Percentiles rank a stretch among this genome's conserved stretches.
Conservation (phyloP, 2,329 filamentous ascomycete genomes). For the Trichophyton simii region DNA sequence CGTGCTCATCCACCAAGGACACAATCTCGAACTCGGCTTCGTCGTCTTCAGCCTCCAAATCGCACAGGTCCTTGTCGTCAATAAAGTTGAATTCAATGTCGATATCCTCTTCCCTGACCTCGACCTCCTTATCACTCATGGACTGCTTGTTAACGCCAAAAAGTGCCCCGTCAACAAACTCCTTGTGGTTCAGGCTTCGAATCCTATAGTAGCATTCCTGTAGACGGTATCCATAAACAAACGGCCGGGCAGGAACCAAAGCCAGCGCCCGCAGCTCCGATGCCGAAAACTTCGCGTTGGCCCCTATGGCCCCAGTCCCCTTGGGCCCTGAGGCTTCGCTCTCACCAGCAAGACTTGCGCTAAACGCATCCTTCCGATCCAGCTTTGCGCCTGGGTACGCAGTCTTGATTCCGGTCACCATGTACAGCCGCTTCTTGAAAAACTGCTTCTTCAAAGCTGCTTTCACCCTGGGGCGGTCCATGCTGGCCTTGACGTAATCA, state of each 20-base stretch:
- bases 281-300: neutral
- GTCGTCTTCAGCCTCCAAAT: neutral
- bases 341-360: neutral
- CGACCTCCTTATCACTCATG: neutral
- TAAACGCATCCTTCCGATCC: neutral
- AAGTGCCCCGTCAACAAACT: neutral
- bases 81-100: neutral
- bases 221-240: neutral
- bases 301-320: neutral
- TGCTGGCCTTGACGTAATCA: neutral
- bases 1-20: neutral
- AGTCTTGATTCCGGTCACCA: neutral
- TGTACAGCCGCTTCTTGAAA: neutral
- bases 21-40: neutral
- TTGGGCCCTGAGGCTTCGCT: neutral
- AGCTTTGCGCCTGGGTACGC: neutral
- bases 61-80: neutral
- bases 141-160: neutral
- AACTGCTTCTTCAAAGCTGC: neutral
- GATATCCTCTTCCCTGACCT: neutral
- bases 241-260: neutral
- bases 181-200: neutral
- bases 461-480: neutral
- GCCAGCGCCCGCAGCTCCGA: neutral
- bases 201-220: neutral